Conservation (phyloP, 1,284 basidiomycete genomes). For the Tilletia indica region DNA sequence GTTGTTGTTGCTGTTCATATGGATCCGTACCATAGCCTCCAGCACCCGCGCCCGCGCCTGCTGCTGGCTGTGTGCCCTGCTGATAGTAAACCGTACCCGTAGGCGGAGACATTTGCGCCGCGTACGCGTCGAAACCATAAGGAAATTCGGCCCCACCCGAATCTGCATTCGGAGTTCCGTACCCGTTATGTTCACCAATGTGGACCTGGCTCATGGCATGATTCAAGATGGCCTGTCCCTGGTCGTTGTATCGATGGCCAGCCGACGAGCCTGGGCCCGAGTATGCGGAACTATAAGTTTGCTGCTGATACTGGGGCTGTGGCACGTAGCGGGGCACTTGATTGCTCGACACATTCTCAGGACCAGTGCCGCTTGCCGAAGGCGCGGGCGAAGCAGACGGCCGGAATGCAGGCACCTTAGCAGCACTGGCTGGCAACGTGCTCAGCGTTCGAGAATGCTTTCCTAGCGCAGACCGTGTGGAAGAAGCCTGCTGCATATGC, state of each 20-base stretch:
- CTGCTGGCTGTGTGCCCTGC: background rate
- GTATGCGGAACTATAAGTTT: too few relatives aligned
- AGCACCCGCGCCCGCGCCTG: background rate
- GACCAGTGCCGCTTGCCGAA: background rate
- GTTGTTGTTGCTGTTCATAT: too few relatives aligned
- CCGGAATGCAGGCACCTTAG: constrained; percentile 11
- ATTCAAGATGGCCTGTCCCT: background rate
- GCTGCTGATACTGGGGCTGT: background rate
- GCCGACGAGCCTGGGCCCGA: too few relatives aligned
- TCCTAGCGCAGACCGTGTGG: background rate
- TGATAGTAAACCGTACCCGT: constrained; percentile 15
- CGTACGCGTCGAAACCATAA: constrained; percentile 14
- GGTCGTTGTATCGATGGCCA: too few relatives aligned
- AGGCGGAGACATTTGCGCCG: constrained; percentile 1
- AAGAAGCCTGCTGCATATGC: constrained; percentile 5
- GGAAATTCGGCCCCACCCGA: background rate
- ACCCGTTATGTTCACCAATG: background rate
- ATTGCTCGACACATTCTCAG: background rate
- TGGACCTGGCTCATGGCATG: constrained; percentile 13
- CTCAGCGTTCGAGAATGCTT: constrained; percentile 10
- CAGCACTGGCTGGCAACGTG: constrained; percentile 5
- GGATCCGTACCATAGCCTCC: background rate
- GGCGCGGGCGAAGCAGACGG: constrained; percentile 5
- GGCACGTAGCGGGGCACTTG: background rate
- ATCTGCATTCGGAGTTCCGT: background rate